These are phyloP conservation scores for Fonsecaea multimorphosa DNA, from an alignment of 2,329 filamentous ascomycete genomes.

Conservation along the genomic window DNA sequence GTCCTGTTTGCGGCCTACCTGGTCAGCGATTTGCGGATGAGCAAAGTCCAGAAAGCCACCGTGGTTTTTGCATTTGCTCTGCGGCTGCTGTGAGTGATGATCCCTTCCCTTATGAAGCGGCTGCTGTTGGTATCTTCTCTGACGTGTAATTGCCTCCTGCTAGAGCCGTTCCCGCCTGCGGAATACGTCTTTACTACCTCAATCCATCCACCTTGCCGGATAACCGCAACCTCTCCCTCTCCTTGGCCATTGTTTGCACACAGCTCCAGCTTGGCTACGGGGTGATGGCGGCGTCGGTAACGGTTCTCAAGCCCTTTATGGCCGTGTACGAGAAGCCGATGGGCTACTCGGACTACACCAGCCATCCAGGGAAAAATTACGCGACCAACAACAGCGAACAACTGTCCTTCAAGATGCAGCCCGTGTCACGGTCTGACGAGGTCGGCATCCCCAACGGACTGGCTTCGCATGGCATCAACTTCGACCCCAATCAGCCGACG, in stretches of 20 bases:
- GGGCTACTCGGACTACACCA: slow-evolving; percentile 18
- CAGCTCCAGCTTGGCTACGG: slow-evolving; percentile 52
- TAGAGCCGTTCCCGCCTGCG: slow-evolving; percentile 48
- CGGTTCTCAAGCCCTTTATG: slow-evolving; percentile 55
- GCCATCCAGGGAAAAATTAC: slow-evolving; percentile 10
- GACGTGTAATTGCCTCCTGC: neutral
- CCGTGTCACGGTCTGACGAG: slow-evolving; percentile 3
- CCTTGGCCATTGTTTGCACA: slow-evolving; percentile 46
- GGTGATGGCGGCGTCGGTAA: slow-evolving; percentile 51
- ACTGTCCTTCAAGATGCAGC: slow-evolving; percentile 21
- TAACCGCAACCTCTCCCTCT: slow-evolving; percentile 48
- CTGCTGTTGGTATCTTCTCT: neutral
- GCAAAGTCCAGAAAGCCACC: slow-evolving; percentile 46
- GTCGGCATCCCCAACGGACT: slow-evolving; percentile 2
- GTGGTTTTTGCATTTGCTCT: slow-evolving; percentile 51
- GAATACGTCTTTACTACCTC: slow-evolving; percentile 49
- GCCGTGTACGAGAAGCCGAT: slow-evolving; percentile 25
- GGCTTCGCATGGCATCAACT: neutral
- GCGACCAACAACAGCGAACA: slow-evolving; percentile 22
- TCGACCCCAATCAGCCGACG: slow-evolving; percentile 17
- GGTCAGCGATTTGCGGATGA: slow-evolving; percentile 50
- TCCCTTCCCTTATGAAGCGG: neutral
- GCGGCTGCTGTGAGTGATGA: slow-evolving; percentile 44
- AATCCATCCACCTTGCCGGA: slow-evolving; percentile 41
- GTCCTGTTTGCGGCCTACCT: slow-evolving; percentile 48